Evolutionary conservation across 2,329 filamentous ascomycete genomes (phyloP).

Genomic region (Aspergillus brasiliensis): DNA sequence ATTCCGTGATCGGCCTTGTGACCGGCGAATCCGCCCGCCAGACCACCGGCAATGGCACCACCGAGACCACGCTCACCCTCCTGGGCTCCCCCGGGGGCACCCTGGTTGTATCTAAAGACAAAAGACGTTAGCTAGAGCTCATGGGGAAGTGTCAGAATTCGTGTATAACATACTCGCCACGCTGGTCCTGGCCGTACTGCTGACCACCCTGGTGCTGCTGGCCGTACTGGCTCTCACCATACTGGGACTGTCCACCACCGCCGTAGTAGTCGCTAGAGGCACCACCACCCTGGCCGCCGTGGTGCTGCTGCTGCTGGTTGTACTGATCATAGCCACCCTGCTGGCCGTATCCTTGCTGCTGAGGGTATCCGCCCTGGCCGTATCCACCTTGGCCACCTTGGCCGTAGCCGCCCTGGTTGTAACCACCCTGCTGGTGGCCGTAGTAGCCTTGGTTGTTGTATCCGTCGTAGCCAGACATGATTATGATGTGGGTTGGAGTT

Average conservation of each 20-base stretch:
- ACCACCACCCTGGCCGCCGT: constrained; percentile 13
- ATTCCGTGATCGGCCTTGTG: constrained; percentile 52
- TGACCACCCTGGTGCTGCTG: constrained; percentile 26
- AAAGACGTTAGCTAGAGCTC: neutral
- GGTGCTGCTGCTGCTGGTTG: constrained; percentile 16
- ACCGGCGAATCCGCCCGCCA: constrained; percentile 50
- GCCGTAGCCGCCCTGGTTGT: constrained; percentile 16
- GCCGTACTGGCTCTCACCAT: constrained; percentile 19
- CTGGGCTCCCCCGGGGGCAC: constrained; percentile 41
- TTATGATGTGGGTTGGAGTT: neutral
- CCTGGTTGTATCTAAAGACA: constrained; percentile 27
- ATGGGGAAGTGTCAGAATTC: neutral
- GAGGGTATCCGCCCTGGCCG: constrained; percentile 25
- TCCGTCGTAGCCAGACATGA: constrained; percentile 33
- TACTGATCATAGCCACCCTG: constrained; percentile 19
- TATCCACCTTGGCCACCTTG: constrained; percentile 20
- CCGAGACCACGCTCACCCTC: constrained; percentile 51
- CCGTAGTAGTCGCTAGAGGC: constrained; percentile 22
- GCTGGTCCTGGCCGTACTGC: constrained; percentile 20
- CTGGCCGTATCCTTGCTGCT: constrained; percentile 32
- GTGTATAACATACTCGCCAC: constrained; percentile 25
- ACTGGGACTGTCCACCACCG: constrained; percentile 20
- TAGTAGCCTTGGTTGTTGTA: constrained; percentile 22
- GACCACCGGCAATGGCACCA: constrained; percentile 50
- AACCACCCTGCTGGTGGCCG: constrained; percentile 28